Base-by-base conservation (phyloP, 768 basidiomycete genomes). In the Xanthoconium purpureum region DNA sequence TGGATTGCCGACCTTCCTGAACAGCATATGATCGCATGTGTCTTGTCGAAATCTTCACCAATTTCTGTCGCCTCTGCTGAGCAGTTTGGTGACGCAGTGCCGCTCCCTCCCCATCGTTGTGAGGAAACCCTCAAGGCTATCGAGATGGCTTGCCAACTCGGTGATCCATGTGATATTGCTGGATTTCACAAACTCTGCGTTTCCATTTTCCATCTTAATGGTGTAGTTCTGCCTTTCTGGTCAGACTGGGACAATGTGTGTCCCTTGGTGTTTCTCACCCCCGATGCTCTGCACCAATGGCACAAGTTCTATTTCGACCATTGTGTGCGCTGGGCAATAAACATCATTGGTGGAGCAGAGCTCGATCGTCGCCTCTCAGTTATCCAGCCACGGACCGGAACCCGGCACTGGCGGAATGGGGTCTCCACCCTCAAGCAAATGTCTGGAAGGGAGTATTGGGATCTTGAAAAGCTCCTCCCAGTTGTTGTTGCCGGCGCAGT, bases 221-320 rank as follows among this genome's bases (percentile, higher is more conserved):
- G 53, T 13, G 44, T 63, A 6, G 43, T 52, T 18, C 5, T 11
- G 0, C 75, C 68, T 1, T 76, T 78, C 55, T 78, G 74, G 74
- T 28, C 50, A 0, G 56, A 67, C 40, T 72, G 68, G 71, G 40
- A 53, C 1, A 14, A 60, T 13, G 54, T 62, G 0, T 57, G 65
- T 6, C 64, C 66, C 1, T 59, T 58, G 2, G 0, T 10, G 1
- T 68, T 70, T 49, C 57, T 71, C 5, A 65, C 60, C 62, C 29
- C 29, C 5, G 29, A 46, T 33, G 45, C 30, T n/a, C 17, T 46
- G 3, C 45, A 47, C 45, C 45, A 47, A 18, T 35, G 30, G 50
- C 50, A 50, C 18, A 72, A 67, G 12, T 52, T 61, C 10, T 70
- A 52, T 33, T 70, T 42, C 10, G 66, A 73, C 47, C 70, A 73